phyloP scores from a whole-genome alignment of 257 asterid species.

The Nicotiana undulata region DNA sequence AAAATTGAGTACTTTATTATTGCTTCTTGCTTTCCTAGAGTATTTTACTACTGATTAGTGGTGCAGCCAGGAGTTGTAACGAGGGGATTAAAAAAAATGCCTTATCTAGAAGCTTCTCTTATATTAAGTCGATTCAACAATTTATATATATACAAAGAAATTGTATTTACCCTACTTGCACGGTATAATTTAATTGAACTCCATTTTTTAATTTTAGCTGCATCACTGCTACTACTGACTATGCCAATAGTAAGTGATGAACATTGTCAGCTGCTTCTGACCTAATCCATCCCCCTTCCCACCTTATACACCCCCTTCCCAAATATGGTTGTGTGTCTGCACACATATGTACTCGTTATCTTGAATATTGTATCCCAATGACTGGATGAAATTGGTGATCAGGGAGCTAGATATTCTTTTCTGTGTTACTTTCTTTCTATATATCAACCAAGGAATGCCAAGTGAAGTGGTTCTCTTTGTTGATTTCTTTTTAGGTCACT shows the following conservation, averaged over 20 bases:
- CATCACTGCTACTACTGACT: no score
- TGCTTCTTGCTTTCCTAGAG: background rate
- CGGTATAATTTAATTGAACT: no score
- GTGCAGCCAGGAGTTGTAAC: no score
- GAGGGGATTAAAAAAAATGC: no score
- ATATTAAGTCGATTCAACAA: no score
- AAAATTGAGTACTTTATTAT: background rate
- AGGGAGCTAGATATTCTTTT: background rate
- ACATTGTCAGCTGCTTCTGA: background rate
- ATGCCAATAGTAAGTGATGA: background rate
- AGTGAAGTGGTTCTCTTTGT: background rate
- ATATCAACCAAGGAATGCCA: background rate
- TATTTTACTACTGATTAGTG: background rate
- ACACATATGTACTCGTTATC: background rate
- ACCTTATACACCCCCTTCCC: no score
- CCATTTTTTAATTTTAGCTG: no score
- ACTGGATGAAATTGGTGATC: background rate
- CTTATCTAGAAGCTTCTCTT: no score
- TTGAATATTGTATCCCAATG: background rate
- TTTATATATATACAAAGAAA: no score
- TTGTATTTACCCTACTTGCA: no score
- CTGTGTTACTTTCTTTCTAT: background rate
- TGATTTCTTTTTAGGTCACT: constrained; percentile 39
- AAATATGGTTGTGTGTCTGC: no score
- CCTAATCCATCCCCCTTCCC: no score